phyloP scores from a whole-genome alignment of 306 rosid genomes.

The Geum urbanum region DNA sequence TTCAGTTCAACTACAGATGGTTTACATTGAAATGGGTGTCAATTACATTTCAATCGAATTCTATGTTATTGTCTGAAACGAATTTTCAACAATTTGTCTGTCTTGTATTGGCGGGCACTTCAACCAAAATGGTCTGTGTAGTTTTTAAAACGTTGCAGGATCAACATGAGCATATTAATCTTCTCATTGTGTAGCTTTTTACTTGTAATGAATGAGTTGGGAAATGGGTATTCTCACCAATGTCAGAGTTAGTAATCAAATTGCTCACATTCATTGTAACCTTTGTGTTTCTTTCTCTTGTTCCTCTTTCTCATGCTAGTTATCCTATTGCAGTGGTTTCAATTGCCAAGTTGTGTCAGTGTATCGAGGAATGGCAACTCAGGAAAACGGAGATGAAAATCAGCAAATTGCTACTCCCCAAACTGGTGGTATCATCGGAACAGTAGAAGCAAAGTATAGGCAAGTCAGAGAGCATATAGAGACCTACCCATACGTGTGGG shows the following conservation, averaged over 20 bases:
- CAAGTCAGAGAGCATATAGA: constrained; percentile 62
- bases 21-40: background rate
- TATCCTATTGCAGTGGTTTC: background rate
- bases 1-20: too few relatives aligned
- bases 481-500: constrained; percentile 85
- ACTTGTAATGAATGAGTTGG: background rate
- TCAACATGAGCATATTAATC: background rate
- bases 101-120: background rate
- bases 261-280: background rate
- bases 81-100: background rate
- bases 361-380: constrained; percentile 25
- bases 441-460: constrained; percentile 44
- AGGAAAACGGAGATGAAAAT: constrained; percentile 40
- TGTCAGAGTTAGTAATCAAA: background rate
- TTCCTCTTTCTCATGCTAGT: background rate
- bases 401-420: constrained; percentile 26
- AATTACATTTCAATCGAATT: background rate
- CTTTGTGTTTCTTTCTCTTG: background rate
- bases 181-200: background rate
- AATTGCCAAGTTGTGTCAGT: background rate
- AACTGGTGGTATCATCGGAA: constrained; percentile 34
- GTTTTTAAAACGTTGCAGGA: background rate
- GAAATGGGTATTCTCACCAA: background rate
- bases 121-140: background rate
- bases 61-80: background rate